phyloP scores from a whole-genome alignment of 805 yeast genomes.

The Ogataea trehaloabstinens region DNA sequence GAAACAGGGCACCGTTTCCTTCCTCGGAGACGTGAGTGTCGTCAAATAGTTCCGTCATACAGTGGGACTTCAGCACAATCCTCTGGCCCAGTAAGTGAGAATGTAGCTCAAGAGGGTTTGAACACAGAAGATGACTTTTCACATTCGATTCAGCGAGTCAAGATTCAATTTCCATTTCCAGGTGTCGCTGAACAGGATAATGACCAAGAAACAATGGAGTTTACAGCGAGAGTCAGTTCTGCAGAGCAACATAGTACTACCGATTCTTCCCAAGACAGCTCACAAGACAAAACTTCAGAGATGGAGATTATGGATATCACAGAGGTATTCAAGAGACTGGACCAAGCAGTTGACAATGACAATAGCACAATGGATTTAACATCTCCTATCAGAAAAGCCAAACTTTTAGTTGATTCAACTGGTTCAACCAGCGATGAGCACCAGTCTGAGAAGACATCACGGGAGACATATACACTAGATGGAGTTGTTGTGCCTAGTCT shows the following conservation, averaged over 20 bases:
- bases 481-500: not conserved
- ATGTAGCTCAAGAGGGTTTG: not conserved
- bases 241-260: not conserved
- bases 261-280: no score
- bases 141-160: slow-evolving; percentile 10
- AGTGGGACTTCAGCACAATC: not conserved
- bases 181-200: not conserved
- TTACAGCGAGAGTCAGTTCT: not conserved
- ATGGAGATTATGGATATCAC: slow-evolving; percentile 10
- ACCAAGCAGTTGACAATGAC: slow-evolving; percentile 11
- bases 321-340: slow-evolving; percentile 11
- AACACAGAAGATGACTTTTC: slow-evolving; percentile 17
- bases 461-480: not conserved
- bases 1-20: slow-evolving; percentile 7
- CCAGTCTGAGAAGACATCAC: not conserved
- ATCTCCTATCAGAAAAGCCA: slow-evolving; percentile 16
- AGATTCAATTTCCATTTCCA: not conserved
- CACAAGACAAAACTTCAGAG: slow-evolving; percentile 1
- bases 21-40: slow-evolving; percentile 28
- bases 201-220: not conserved
- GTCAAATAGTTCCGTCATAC: slow-evolving; percentile 31
- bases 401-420: slow-evolving; percentile 6
- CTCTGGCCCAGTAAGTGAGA: not conserved
- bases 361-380: slow-evolving; percentile 20
- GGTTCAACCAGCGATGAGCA: not conserved